Evolutionary conservation across 805 yeast species (phyloP), one percentile per base, ranked within the genome.

Genomic region (Torulaspora microellipsoides): DNA sequence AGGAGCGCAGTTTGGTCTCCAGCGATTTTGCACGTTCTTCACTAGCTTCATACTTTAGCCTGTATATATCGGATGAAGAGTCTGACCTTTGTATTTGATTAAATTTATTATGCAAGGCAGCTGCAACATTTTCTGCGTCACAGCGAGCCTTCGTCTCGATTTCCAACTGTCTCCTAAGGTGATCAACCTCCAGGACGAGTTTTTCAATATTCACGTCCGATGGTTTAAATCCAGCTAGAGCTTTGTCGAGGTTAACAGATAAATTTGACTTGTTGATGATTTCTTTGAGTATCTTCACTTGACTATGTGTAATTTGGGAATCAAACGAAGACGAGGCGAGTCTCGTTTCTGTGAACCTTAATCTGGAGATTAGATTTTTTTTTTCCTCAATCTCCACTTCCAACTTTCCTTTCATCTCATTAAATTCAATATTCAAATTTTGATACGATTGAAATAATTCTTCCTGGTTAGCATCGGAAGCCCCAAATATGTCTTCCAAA

Each of bases 261-360:
- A 55, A 40, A n/a, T 56, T 54, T 31, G 64, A 40, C 20, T 54
- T 38, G 15, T 42, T 41, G 6, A 67, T 40, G 25, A 63, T 46
- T 45, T 61, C 49, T 37, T 59, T 63, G 25, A 73, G 40, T 33
- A 67, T 71, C 27, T 66, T 65, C 4, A 77, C 41, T 34, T 71
- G 72, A 10, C 74, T 71, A 35, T 64, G 69, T 48, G 71, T 56
- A 39, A 66, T 76, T 54, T 76, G 79, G 46, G 73, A 76, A 42
- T 79, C 83, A 48, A 77, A 76, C 6, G 81, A 71, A 38, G 80
- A 82, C n/a, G 82, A 71, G 2, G 83, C 81, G n/a, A 80, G 59
- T 52, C 85, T 72, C 1, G 81, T 75, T 51, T 81, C 83, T 11
- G 85, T 62, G 52, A 83, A 65, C 27, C 73, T 71, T 40, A 82